A percentile compares a stretch with the other conserved stretches of the same genome.
These are phyloP conservation scores for Saururus chinensis DNA, from an alignment of 164 flowering plant species.

Conservation along the genomic window DNA sequence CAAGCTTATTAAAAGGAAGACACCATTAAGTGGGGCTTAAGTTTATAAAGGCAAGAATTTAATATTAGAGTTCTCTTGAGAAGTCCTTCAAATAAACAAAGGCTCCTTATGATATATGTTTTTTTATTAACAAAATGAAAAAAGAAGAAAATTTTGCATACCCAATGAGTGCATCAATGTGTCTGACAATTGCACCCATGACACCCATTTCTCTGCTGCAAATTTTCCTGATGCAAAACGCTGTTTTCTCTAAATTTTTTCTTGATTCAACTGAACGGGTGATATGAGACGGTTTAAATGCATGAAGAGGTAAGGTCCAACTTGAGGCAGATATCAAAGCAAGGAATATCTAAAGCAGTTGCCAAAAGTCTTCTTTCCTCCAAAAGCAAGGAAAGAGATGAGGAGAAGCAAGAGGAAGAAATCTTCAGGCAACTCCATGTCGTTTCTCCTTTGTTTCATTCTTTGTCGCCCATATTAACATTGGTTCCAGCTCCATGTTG, in stretches of 20 bases:
- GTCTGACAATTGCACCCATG: slow-evolving; percentile 43
- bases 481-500: too few relatives aligned
- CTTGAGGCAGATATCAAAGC: slow-evolving; percentile 2
- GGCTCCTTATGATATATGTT: too few relatives aligned
- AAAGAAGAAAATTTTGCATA: slow-evolving; percentile 11
- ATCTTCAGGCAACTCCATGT: background rate
- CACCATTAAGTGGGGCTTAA: too few relatives aligned
- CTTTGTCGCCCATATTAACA: background rate
- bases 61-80: too few relatives aligned
- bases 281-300: slow-evolving; percentile 2
- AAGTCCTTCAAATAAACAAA: too few relatives aligned
- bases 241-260: background rate
- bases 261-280: background rate
- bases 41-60: too few relatives aligned
- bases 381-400: slow-evolving; percentile 9
- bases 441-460: background rate
- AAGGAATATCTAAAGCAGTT: slow-evolving; percentile 16
- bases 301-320: background rate
- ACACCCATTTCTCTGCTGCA: slow-evolving; percentile 36
- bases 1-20: too few relatives aligned
- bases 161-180: slow-evolving; percentile 59
- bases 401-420: background rate
- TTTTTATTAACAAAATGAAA: too few relatives aligned
- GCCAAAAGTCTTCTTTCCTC: slow-evolving; percentile 20
- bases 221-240: background rate